Base-by-base conservation (phyloP, 225 moss, liverwort and hornwort species). In the Physcomitrium patens region DNA sequence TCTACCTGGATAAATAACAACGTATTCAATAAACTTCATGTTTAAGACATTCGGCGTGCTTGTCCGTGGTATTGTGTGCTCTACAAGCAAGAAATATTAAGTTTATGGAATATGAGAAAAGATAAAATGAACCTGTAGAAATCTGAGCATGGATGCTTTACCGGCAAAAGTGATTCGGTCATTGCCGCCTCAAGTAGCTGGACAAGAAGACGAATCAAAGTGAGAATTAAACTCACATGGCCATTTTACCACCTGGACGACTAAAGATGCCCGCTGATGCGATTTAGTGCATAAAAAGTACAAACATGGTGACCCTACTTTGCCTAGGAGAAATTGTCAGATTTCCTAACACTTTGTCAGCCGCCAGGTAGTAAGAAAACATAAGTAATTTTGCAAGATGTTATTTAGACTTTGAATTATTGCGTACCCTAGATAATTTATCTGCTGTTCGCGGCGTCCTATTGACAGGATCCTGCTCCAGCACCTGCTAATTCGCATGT, bases 111-210 rank as follows among this genome's bases (percentile, higher is more conserved):
- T 37, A 7, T 7, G 7, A 37, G 31, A 37, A 37, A 0, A 37
- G 31, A 37, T 37, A 37, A 37, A 37, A 37, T 37, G 31, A 37
- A 37, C 31, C 31, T 37, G 31, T 37, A 74, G 49, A 19, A 57
- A 67, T 20, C 74, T 20, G n/a, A 28, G 44, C 23, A 71, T 7
- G 10, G 65, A 58, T 12, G 56, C 10, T 81, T 84, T 72, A 90
- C 92, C 80, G 84, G 73, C 11, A 76, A 69, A 75, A 96, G 81
- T 12, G 90, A 92, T 76, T 94, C 92, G 68, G 81, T 92, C 88
- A 96, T 84, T 59, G 92, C 94, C 56, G 82, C 92, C 76, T 83
- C 94, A 45, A 96, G 58, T 28, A 99, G 90, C 87, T 93, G 91
- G 48, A 76, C 54, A 76, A 22, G 47, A 75, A 49, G 71, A 17